Conservation (phyloP, 441 rosid genomes). For the Erodium moschatum region DNA sequence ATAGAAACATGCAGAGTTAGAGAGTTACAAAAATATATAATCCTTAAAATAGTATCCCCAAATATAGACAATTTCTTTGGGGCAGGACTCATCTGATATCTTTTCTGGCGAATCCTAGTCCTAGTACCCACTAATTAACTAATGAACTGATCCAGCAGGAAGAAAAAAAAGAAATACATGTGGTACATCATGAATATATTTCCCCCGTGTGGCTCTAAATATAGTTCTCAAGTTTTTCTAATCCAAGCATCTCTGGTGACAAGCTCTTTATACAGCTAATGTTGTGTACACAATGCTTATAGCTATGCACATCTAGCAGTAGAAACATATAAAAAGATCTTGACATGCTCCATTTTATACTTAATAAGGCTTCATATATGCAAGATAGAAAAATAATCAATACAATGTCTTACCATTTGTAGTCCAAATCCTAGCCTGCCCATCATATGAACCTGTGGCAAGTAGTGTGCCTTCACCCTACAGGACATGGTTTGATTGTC, state of each 20-base stretch:
- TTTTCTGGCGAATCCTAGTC: background rate
- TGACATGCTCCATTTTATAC: background rate
- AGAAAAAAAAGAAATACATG: background rate
- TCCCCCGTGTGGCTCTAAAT: background rate
- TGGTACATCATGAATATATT: background rate
- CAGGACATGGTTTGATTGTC: conserved; percentile 13
- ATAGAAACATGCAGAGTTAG: background rate
- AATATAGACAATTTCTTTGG: background rate
- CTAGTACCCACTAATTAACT: background rate
- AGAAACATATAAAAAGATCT: background rate
- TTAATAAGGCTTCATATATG: background rate
- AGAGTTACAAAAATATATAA: background rate
- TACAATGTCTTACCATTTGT: conserved; percentile 49
- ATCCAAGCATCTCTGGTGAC: background rate
- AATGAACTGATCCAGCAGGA: background rate
- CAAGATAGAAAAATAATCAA: background rate
- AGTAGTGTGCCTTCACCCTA: conserved; percentile 93
- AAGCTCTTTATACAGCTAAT: background rate
- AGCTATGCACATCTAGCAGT: background rate
- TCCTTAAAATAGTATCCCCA: background rate
- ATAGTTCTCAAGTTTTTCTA: background rate
- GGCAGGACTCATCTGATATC: background rate
- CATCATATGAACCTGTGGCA: conserved; percentile 97
- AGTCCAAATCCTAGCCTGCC: conserved; percentile 95
- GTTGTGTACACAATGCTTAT: background rate